Evolutionary conservation across 1,284 basidiomycete species (phyloP), one percentile per base, ranked within the genome.

Genomic region (Entoloma clypeatum): DNA sequence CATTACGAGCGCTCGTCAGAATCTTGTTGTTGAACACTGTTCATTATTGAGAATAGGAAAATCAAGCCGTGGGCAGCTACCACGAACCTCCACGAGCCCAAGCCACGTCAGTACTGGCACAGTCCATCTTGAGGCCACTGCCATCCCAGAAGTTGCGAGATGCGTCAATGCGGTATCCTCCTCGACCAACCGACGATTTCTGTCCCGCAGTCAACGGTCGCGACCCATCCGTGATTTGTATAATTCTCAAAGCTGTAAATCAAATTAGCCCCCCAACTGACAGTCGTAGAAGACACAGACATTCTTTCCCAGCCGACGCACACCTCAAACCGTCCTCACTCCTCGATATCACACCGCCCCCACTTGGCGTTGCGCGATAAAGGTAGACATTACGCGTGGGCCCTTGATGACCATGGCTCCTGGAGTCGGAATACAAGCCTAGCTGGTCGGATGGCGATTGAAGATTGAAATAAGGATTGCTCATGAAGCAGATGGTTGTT

Each of bases 1-100:
- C 90, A 50, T 86, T 89, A 6, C 84, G 72, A 3, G 85, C 85
- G 47, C 88, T 89, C 1, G 89, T 92, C 24, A 91, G 62, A 39
- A 93, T 78, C 64, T 92, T 92, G 58, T 79, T 81, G 53, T 72
- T 79, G 62, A 79, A 88, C 8, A 63, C 89, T 92, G 41, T 3
- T 30, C 32, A 21, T 27, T 27, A 27, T 22, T 39, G 36, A 50
- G 40, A 18, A 35, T 39, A 27, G 17, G 11, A 19, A 36, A 24
- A 25, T 47, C 27, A 44, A 19, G 22, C 25, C 8, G 19, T 6
- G 32, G 42, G 19, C 19, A 14, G 16, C 14, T 35, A n/a, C 40
- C 39, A 75, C 84, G 53, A 55, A 91, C 89, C 63, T 41, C 81
- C 85, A 47, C 75, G 72, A 25, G 81, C 85, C 90, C 90, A 93